Evolutionary conservation across 345 rosid species (phyloP).

Genomic region (Limnanthes douglasii): DNA sequence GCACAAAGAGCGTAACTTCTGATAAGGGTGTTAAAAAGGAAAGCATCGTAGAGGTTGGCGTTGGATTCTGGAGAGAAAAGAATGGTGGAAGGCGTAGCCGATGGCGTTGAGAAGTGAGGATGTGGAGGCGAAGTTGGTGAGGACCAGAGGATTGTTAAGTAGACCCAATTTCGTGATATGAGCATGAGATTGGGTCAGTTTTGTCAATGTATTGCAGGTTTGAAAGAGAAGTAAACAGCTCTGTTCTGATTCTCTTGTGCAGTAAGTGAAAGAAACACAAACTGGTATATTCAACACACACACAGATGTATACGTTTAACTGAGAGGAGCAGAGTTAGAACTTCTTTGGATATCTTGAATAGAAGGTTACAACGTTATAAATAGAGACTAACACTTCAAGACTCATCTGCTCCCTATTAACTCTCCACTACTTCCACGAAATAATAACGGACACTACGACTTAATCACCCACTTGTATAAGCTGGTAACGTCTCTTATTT

Average conservation of each 20-base stretch:
- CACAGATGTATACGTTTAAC: too few species aligned
- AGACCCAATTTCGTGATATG: constrained; percentile 31
- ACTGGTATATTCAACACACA: too few species aligned
- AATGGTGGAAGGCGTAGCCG: constrained; percentile 22
- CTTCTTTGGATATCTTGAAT: too few species aligned
- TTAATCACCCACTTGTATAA: too few species aligned
- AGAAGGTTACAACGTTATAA: too few species aligned
- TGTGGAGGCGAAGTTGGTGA: constrained; percentile 31
- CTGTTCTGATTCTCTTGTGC: constrained; percentile 24
- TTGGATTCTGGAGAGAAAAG: constrained; percentile 29
- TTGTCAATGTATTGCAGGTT: constrained; percentile 14
- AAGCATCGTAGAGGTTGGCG: constrained; percentile 21
- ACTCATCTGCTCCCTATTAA: too few species aligned
- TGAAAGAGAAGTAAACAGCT: constrained; percentile 26
- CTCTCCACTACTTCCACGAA: too few species aligned
- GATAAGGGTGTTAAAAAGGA: constrained; percentile 33
- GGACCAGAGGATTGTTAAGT: constrained; percentile 26
- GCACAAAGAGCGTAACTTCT: constrained; percentile 30
- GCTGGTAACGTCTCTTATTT: too few species aligned
- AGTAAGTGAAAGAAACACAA: too few species aligned
- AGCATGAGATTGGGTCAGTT: constrained; percentile 24
- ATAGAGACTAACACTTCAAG: too few species aligned
- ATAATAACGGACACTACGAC: too few species aligned
- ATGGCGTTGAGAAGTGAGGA: constrained; percentile 24
- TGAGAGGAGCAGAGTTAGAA: too few species aligned